Percentiles rank a stretch among this genome's conserved stretches.
phyloP scores from a whole-genome alignment of 108 stramenopile species.

The Nitzschia sp. region DNA sequence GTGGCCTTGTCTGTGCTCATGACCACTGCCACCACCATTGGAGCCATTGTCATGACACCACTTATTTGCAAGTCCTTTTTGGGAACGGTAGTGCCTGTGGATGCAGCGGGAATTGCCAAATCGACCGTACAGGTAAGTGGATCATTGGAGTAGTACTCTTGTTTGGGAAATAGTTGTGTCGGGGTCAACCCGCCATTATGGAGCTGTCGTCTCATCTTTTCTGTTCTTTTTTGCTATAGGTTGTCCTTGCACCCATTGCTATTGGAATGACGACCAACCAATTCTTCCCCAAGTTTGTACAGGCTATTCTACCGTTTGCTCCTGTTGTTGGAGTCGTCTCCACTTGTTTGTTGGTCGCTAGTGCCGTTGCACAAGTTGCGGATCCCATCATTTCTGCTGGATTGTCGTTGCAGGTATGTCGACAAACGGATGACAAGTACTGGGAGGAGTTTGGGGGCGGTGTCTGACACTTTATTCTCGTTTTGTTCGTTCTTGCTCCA shows the following conservation, averaged over 20 bases:
- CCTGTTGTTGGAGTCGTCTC: conserved; percentile 94
- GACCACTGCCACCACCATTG: conserved; percentile 97
- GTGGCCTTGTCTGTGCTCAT: conserved; percentile 95
- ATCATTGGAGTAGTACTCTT: background rate
- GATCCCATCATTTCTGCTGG: conserved; percentile 85
- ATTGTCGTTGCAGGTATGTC: conserved; percentile 69
- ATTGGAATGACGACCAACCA: conserved; percentile 93
- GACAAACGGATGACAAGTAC: too few relatives aligned
- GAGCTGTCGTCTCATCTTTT: conserved; percentile 2
- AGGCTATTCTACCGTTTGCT: conserved; percentile 88
- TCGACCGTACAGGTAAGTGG: conserved; percentile 86
- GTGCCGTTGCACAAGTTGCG: conserved; percentile 92
- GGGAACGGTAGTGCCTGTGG: conserved; percentile 94
- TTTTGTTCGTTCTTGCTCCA: background rate
- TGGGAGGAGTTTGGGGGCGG: too few relatives aligned
- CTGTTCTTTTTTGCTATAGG: conserved; percentile 30
- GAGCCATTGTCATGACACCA: conserved; percentile 98
- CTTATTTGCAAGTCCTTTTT: conserved; percentile 90
- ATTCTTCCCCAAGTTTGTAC: conserved; percentile 88
- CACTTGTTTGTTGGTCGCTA: conserved; percentile 94
- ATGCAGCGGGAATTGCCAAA: conserved; percentile 92
- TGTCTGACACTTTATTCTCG: background rate
- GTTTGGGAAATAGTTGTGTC: background rate
- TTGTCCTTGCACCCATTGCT: conserved; percentile 95
- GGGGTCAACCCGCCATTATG: too few relatives aligned